These are phyloP conservation scores for Exophiala sideris DNA, from an alignment of 2,329 filamentous ascomycete species.

Conservation along the genomic window DNA sequence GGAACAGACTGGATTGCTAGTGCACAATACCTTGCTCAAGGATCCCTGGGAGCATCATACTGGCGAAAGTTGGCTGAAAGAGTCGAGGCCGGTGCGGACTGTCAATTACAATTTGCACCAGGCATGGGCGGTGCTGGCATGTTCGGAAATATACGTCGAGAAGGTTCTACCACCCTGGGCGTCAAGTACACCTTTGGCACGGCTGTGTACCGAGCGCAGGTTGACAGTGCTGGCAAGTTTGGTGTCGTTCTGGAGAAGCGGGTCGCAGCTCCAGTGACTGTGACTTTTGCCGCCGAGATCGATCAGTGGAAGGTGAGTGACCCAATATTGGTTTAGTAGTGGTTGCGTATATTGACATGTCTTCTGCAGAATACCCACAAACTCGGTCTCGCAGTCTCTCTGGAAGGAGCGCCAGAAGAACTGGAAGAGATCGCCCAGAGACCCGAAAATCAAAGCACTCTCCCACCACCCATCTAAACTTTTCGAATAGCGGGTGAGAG, in stretches of 20 bases:
- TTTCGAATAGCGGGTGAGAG: not conserved
- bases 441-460: conserved; percentile 32
- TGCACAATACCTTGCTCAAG: conserved; percentile 83
- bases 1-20: conserved; percentile 88
- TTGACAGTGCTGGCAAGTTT: conserved; percentile 92
- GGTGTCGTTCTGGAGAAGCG: conserved; percentile 93
- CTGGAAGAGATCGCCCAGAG: conserved; percentile 62
- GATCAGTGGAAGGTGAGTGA: conserved; percentile 86
- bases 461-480: conserved; percentile 49
- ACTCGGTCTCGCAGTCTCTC: conserved; percentile 88
- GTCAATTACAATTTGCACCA: conserved; percentile 78
- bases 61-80: conserved; percentile 91
- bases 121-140: conserved; percentile 56
- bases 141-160: conserved; percentile 77
- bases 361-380: conserved; percentile 78
- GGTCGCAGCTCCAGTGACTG: conserved; percentile 83
- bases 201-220: conserved; percentile 90
- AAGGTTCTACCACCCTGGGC: conserved; percentile 86
- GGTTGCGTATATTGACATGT: not conserved
- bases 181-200: conserved; percentile 98
- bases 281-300: conserved; percentile 95
- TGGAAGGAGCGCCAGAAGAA: conserved; percentile 80
- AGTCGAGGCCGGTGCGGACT: conserved; percentile 92
- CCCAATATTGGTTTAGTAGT: not conserved
- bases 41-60: conserved; percentile 85